Evolutionary conservation across 352 stramenopile genomes (phyloP).

Genomic region (Phytopythium kandeliae): DNA sequence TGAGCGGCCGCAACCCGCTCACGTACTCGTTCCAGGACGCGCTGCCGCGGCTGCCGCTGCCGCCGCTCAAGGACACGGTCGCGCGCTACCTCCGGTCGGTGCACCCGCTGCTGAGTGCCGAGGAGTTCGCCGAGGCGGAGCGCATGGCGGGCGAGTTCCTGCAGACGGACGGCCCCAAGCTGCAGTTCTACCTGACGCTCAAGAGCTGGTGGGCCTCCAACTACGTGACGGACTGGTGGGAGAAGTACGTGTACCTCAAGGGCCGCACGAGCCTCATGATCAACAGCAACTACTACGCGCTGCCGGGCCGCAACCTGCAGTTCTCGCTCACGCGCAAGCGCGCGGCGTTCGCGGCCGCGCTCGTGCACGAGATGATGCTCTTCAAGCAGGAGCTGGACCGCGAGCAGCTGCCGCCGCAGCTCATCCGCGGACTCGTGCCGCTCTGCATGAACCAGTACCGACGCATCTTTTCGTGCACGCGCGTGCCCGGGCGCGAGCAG

Average conservation of each 20-base stretch:
- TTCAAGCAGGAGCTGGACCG: conserved; percentile 87
- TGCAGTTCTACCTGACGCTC: too few relatives aligned
- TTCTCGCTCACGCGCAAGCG: conserved; percentile 61
- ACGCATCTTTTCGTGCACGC: conserved; percentile 87
- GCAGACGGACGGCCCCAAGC: conserved; percentile 39
- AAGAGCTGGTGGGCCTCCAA: too few relatives aligned
- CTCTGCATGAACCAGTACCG: conserved; percentile 90
- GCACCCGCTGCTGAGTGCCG: conserved; percentile 65
- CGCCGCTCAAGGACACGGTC: conserved; percentile 86
- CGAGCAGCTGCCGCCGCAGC: conserved; percentile 72
- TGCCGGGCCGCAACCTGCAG: conserved; percentile 57
- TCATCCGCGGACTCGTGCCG: conserved; percentile 82
- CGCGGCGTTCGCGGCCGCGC: conserved; percentile 49
- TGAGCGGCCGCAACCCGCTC: conserved; percentile 72
- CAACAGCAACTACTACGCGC: conserved; percentile 91
- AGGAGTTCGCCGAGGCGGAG: conserved; percentile 71
- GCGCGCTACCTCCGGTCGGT: conserved; percentile 87
- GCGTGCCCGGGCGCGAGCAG: conserved; percentile 82
- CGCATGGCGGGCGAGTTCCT: conserved; percentile 73
- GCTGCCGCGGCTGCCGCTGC: conserved; percentile 90
- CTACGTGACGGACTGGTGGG: conserved; percentile 77
- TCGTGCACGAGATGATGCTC: conserved; percentile 77
- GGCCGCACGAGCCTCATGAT: conserved; percentile 87
- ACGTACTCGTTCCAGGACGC: conserved; percentile 84
- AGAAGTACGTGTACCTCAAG: conserved; percentile 89